Base-by-base conservation (phyloP, 768 basidiomycete genomes). In the Agaricus bisporus region DNA sequence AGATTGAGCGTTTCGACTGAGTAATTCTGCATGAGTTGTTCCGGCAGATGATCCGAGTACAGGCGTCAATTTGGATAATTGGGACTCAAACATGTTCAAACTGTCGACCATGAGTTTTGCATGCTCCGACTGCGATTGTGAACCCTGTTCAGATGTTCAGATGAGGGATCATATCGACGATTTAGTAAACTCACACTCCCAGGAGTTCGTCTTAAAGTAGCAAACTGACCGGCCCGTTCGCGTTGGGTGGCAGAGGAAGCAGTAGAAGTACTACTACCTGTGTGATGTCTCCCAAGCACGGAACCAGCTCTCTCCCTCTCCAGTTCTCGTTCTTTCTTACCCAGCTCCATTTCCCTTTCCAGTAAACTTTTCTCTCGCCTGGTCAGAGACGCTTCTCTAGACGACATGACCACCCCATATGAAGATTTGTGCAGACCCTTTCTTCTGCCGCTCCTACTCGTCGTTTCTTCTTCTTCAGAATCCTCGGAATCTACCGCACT, bases 101-200 rank as follows among this genome's bases (percentile, higher is more conserved):
- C 83, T 78, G 39, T 91, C 88, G 18, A 82, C 59, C 78, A 91
- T 82, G 42, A 92, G 67, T n/a, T 77, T 71, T 1, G 80, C 73
- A 59, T 91, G 90, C 58, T 91, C 87, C 3, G 72, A 64, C 36
- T 64, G 68, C 9, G 56, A 36, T 63, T 64, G 45, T 58, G 60
- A 52, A 6, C 17, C n/a, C 18, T 35, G 32, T 32, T 32, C 8
- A 32, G 8, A 41, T n/a, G 12, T 32, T 50, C 14, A 12, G 35
- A 37, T 26, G 37, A 35, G 32, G 18, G 18, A 6, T 3, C 8
- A 32, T 32, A 8, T 32, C 7, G 12, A 38, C 4, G 29, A 11
- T 14, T 32, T 32, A 32, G 15, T 32, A 32, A 5, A 11, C 17
- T 39, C 38, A 47, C 9, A 64, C 49, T 14, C 66, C 59, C 11